These are phyloP conservation scores for Saprolegnia parasitica DNA, from an alignment of 352 stramenopile species.

Conservation along the genomic window DNA sequence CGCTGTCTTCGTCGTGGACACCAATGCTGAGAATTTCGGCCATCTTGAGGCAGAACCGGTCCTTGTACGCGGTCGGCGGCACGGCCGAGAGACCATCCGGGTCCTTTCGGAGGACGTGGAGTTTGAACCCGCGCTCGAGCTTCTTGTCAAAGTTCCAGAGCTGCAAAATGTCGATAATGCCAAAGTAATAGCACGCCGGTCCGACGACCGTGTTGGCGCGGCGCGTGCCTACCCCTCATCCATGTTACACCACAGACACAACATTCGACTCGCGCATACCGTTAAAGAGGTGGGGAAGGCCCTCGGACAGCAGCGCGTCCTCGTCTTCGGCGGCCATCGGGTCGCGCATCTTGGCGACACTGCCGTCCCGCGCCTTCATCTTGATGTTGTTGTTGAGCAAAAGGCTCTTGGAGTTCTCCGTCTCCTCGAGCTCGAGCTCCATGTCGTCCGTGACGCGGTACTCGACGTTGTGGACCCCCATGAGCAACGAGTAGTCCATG, in stretches of 20 bases:
- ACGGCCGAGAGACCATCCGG: constrained; percentile 74
- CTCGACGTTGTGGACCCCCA: constrained; percentile 86
- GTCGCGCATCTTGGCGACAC: constrained; percentile 32
- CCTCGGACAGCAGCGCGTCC: constrained; percentile 24
- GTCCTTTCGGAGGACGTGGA: constrained; percentile 75
- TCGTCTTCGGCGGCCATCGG: constrained; percentile 30
- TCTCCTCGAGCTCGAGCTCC: constrained; percentile 33
- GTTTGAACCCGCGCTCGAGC: constrained; percentile 84
- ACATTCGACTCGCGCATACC: constrained; percentile 33
- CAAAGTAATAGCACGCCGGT: constrained; percentile 85
- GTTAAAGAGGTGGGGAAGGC: not conserved
- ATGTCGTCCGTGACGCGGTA: constrained; percentile 81
- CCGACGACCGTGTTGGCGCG: constrained; percentile 83
- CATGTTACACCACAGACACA: no score
- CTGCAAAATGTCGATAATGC: constrained; percentile 84
- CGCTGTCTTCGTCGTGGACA: constrained; percentile 47
- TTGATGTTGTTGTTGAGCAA: constrained; percentile 31
- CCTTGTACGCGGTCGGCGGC: constrained; percentile 75
- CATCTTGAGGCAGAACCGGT: constrained; percentile 87
- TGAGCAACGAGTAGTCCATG: constrained; percentile 89
- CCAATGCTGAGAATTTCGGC: constrained; percentile 74
- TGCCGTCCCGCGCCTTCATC: constrained; percentile 1
- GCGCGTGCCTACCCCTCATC: constrained; percentile 51
- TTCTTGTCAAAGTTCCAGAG: constrained; percentile 90
- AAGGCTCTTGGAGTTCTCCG: constrained; percentile 35